These are phyloP conservation scores for Apiotrichum gracile DNA, from an alignment of 1,284 basidiomycete genomes.

Conservation along the genomic window DNA sequence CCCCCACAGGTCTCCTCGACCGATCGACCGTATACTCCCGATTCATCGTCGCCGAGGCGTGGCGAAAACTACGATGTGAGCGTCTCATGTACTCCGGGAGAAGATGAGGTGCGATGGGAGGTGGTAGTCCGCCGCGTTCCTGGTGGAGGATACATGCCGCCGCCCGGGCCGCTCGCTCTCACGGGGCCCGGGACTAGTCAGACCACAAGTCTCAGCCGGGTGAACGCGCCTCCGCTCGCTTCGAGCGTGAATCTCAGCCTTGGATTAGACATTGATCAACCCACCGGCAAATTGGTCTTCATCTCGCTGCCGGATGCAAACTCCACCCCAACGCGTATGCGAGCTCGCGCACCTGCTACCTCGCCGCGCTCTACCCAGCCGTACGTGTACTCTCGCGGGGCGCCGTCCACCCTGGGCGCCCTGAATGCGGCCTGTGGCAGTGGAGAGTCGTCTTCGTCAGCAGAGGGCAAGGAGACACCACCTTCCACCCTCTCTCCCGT, in stretches of 20 bases:
- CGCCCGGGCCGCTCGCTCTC: neutral
- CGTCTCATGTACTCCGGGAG: constrained; percentile 22
- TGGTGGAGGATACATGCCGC: neutral
- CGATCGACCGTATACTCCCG: constrained; percentile 2
- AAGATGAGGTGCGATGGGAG: constrained; percentile 35
- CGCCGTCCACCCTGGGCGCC: neutral
- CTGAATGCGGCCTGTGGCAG: neutral
- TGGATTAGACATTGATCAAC: constrained; percentile 25
- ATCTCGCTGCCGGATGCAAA: constrained; percentile 28
- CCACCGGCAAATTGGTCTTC: constrained; percentile 38
- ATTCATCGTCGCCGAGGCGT: neutral
- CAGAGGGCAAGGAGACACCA: neutral
- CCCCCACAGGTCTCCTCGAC: too few relatives aligned
- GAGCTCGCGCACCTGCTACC: neutral
- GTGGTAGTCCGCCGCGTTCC: constrained; percentile 22
- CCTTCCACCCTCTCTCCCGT: neutral
- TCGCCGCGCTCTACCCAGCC: neutral
- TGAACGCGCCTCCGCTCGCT: constrained; percentile 19
- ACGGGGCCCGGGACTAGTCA: neutral
- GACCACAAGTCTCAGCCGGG: constrained; percentile 7
- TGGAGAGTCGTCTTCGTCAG: neutral
- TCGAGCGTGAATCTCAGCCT: constrained; percentile 38
- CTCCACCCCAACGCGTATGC: constrained; percentile 9
- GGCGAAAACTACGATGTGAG: constrained; percentile 26
- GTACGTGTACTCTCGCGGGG: neutral